phyloP scores from a whole-genome alignment of 768 basidiomycete genomes.

The Lenzites betulinus region DNA sequence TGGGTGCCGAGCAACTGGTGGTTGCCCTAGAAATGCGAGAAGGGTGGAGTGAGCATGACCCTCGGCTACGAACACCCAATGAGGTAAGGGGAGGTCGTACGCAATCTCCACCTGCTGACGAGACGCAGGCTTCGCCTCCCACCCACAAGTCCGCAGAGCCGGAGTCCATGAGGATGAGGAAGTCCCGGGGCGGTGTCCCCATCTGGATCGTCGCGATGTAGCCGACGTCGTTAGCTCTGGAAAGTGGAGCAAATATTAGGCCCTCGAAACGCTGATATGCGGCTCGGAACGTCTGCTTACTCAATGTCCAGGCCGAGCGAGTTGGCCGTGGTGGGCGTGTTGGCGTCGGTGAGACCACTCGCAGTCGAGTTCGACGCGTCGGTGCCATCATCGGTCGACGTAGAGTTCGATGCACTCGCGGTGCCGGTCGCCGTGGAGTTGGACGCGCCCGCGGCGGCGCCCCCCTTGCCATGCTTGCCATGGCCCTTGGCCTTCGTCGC shows the following conservation, averaged over 20 bases:
- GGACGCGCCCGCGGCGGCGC: conserved; percentile 5
- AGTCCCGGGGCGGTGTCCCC: conserved; percentile 46
- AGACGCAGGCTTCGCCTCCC: conserved; percentile 37
- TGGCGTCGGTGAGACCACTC: conserved; percentile 44
- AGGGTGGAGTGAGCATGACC: neutral
- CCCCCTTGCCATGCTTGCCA: conserved; percentile 9
- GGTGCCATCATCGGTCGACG: too few species aligned
- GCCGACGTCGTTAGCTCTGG: conserved; percentile 52
- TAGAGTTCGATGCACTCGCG: conserved; percentile 1
- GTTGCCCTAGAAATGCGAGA: conserved; percentile 45
- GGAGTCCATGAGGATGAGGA: conserved; percentile 48
- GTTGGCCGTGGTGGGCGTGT: conserved; percentile 44
- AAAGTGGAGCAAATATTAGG: conserved; percentile 5
- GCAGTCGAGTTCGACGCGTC: too few species aligned
- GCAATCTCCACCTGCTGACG: conserved; percentile 38
- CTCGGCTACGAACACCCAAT: neutral
- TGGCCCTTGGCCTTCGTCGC: conserved; percentile 18
- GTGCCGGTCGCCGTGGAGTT: neutral
- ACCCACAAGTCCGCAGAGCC: conserved; percentile 51
- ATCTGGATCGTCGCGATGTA: conserved; percentile 49
- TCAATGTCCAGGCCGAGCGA: conserved; percentile 73
- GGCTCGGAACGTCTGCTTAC: conserved; percentile 39
- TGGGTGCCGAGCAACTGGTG: conserved; percentile 67
- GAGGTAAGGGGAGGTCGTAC: conserved; percentile 32
- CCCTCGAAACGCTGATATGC: neutral